Percentiles rank a stretch among this genome's conserved stretches.
phyloP scores from a whole-genome alignment of 257 asterid species.

The Solanum medicagineum region DNA sequence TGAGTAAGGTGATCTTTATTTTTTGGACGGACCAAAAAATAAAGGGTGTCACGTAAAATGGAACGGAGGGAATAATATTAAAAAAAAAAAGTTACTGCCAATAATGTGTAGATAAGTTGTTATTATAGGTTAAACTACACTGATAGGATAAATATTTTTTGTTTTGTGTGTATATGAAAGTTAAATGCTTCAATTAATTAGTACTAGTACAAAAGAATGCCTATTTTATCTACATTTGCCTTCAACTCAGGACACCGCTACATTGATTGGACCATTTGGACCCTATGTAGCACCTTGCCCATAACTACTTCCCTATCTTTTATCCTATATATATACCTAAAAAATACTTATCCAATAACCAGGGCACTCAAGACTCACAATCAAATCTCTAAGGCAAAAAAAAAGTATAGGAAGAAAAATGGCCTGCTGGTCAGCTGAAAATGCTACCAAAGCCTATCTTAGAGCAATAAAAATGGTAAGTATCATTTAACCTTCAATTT shows the following conservation, averaged over 20 bases:
- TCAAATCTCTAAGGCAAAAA: background rate
- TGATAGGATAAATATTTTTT: too few species aligned
- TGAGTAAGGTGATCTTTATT: too few species aligned
- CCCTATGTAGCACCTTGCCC: background rate
- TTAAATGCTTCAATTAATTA: background rate
- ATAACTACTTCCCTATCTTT: background rate
- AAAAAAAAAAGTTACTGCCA: too few species aligned
- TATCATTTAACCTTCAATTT: background rate
- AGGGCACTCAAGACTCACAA: background rate
- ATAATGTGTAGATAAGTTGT: background rate
- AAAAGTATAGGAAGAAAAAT: conserved; percentile 5
- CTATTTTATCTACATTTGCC: background rate
- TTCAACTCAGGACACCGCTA: background rate
- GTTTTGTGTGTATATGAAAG: background rate
- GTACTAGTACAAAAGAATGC: background rate
- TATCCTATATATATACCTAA: background rate
- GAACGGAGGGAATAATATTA: too few species aligned
- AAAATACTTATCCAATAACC: background rate
- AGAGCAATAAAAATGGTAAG: conserved; percentile 58
- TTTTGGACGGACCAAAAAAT: too few species aligned
- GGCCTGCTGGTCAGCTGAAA: conserved; percentile 81
- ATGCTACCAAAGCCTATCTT: conserved; percentile 63
- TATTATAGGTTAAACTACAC: background rate
- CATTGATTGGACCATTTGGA: background rate
- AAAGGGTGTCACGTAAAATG: too few species aligned